phyloP scores from a whole-genome alignment of 345 rosid species.

The Dipteronia dyeriana region DNA sequence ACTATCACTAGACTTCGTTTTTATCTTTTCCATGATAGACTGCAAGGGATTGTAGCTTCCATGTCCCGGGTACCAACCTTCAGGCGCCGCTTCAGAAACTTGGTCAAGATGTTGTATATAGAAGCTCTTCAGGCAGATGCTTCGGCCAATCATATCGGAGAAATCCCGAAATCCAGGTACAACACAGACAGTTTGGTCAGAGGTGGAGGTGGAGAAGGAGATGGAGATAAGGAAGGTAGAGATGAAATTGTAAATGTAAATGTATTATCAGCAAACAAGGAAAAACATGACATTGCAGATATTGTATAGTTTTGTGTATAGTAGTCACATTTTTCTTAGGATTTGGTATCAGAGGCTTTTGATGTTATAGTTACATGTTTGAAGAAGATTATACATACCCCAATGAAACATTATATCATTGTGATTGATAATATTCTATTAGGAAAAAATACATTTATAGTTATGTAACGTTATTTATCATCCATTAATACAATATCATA shows the following conservation, averaged over 20 bases:
- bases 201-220: slow-evolving; percentile 2
- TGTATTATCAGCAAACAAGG: not conserved
- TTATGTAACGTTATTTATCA: no score
- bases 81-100: slow-evolving; percentile 60
- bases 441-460: not conserved
- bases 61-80: slow-evolving; percentile 76
- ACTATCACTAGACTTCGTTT: not conserved
- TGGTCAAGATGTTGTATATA: slow-evolving; percentile 54
- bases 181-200: not conserved
- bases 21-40: slow-evolving; percentile 30
- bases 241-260: slow-evolving; percentile 15
- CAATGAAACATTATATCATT: not conserved
- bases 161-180: slow-evolving; percentile 25
- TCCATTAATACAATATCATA: no score
- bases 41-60: slow-evolving; percentile 75
- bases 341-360: slow-evolving; percentile 12
- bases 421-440: no score
- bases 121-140: slow-evolving; percentile 58
- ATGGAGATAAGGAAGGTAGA: slow-evolving; percentile 19
- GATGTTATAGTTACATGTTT: not conserved
- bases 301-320: slow-evolving; percentile 2
- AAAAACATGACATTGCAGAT: not conserved
- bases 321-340: not conserved
- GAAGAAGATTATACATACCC: not conserved
- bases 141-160: slow-evolving; percentile 46